Base-by-base conservation (phyloP, 2,329 filamentous ascomycete species). In the Pseudogymnoascus sp. region DNA sequence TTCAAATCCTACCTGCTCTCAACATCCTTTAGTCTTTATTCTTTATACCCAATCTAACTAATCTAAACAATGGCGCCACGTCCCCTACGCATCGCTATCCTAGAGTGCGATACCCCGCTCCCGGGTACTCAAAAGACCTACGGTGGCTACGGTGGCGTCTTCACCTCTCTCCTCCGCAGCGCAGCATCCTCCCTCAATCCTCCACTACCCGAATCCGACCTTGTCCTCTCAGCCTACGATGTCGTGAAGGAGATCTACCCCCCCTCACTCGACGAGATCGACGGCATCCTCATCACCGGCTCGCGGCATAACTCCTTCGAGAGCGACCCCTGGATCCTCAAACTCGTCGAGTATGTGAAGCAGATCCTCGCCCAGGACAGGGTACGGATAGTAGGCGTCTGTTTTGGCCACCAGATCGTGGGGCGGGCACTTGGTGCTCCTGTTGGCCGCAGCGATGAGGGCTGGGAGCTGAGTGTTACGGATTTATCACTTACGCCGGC, bases 331-430 rank as follows among this genome's bases (percentile, higher is more conserved):
- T 96, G 91, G 91, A 93, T 94, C 66, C 66, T 86, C 42, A 85
- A 82, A 61, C 80, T 96, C 1, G 86, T 91, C 15, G 84, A 86
- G 1, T 96, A 86, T 70, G 84, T 83, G 0, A 77, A 80, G 66
- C 68, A 75, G 5, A 78, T 89, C 2, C 79, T 90, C 35, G 78
- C 79, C 10, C 81, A 87, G 66, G 78, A 81, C 27, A 79, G 84
- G 0, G 83, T 94, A 6, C 82, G 85, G 36, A 75, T 92, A n/a
- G 80, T 96, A 13, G 91, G 91, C 9, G 81, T 94, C 13, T 96
- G 91, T 75, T 96, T 93, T 73, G 91, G 91, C 4, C 91, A 95
- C 73, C 91, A 96, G 77, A 92, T 96, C 69, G 77, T 94, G 44
- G 90, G 83, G 1, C 81, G 91, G 60, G 89, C 90, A 1, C 72